Conservation (phyloP, 768 basidiomycete species). For the Exidia glandulosa region DNA sequence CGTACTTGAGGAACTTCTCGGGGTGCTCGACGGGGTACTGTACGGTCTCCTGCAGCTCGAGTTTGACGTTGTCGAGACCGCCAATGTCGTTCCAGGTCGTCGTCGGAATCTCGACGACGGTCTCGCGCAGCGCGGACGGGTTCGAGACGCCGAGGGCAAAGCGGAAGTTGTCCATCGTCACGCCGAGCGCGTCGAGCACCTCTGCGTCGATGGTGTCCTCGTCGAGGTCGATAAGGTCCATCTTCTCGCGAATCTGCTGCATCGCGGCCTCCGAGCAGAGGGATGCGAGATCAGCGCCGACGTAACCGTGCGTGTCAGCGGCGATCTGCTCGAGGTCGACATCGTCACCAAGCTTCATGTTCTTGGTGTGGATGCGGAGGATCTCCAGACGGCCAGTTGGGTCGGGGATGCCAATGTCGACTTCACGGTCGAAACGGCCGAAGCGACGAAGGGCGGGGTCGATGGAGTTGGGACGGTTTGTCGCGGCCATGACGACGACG, state of each 20-base stretch:
- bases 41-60: slow-evolving; percentile 97
- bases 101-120: slow-evolving; percentile 97
- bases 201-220: slow-evolving; percentile 99
- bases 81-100: slow-evolving; percentile 99
- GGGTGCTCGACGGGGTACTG: slow-evolving; percentile 99
- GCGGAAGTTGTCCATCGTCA: slow-evolving; percentile 99
- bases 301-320: slow-evolving; percentile 98
- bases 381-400: slow-evolving; percentile 98
- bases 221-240: slow-evolving; percentile 92
- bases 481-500: slow-evolving; percentile 99
- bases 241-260: slow-evolving; percentile 99
- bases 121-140: slow-evolving; percentile 97
- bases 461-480: slow-evolving; percentile 97
- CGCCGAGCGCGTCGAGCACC: slow-evolving; percentile 95
- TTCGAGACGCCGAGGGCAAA: slow-evolving; percentile 96
- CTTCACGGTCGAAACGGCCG: slow-evolving; percentile 98
- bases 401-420: slow-evolving; percentile 98
- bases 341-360: slow-evolving; percentile 96
- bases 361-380: slow-evolving; percentile 98
- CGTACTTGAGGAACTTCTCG: slow-evolving; percentile 99
- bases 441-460: slow-evolving; percentile 98
- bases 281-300: slow-evolving; percentile 95
- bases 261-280: slow-evolving; percentile 99
- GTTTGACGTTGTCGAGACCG: slow-evolving; percentile 99
- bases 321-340: slow-evolving; percentile 99